These are phyloP conservation scores for Lepidium didymum DNA, from an alignment of 345 rosid genomes.

Conservation along the genomic window DNA sequence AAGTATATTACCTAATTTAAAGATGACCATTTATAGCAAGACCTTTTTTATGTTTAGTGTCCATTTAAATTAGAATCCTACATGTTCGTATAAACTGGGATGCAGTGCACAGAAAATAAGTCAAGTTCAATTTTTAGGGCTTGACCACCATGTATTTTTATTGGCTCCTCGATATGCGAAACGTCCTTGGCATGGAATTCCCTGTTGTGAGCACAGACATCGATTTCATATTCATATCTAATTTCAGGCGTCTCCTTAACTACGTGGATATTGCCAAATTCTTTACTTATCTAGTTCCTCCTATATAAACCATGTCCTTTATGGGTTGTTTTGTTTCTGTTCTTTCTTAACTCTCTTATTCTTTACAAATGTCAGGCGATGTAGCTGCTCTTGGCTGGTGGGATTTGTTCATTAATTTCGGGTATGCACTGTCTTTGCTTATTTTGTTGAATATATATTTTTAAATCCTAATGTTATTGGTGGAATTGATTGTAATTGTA, in stretches of 20 bases:
- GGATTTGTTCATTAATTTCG: conserved; percentile 86
- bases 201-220: background rate
- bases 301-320: background rate
- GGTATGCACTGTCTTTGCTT: conserved; percentile 39
- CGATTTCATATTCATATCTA: background rate
- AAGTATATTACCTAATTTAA: background rate
- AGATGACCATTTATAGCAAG: background rate
- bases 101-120: background rate
- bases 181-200: background rate
- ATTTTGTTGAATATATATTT: background rate
- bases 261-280: background rate
- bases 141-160: background rate
- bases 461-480: background rate
- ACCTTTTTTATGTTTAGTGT: background rate
- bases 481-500: conserved; percentile 3
- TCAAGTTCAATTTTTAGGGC: background rate
- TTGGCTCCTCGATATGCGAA: background rate
- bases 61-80: background rate
- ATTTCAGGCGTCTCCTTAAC: background rate
- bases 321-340: background rate
- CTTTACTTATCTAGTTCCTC: background rate
- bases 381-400: conserved; percentile 96
- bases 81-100: background rate
- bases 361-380: conserved; percentile 42
- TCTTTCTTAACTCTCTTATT: background rate